Evolutionary conservation across 495 filamentous ascomycete species (phyloP).

Genomic region (Stereocaulon alpinum): DNA sequence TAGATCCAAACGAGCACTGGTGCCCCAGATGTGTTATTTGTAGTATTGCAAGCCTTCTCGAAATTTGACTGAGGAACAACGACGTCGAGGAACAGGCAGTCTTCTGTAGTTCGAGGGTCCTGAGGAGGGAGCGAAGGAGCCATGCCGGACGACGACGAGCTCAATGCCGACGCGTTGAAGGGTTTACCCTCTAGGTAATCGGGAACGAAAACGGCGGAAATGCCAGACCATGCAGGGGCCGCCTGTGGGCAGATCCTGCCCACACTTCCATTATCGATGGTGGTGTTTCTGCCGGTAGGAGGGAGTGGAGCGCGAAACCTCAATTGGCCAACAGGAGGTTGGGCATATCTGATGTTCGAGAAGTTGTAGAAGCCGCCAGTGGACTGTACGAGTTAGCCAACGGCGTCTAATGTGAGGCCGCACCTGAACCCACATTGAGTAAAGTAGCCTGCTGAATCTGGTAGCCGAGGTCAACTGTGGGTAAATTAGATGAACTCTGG

Average conservation of each 20-base stretch:
- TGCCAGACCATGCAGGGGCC: conserved; percentile 32
- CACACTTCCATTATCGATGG: conserved; percentile 35
- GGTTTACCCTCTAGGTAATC: conserved; percentile 24
- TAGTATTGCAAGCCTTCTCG: conserved; percentile 21
- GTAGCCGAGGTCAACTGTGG: conserved; percentile 43
- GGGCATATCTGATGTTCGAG: conserved; percentile 50
- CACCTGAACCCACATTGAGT: conserved; percentile 33
- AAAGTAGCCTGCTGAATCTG: conserved; percentile 37
- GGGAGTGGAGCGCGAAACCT: conserved; percentile 39
- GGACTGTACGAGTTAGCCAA: conserved; percentile 12
- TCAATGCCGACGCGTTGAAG: conserved; percentile 5
- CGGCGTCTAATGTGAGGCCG: neutral
- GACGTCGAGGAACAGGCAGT: conserved; percentile 49
- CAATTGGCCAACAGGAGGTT: conserved; percentile 42
- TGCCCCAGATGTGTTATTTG: conserved; percentile 23
- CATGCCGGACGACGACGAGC: conserved; percentile 19
- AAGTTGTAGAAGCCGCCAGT: conserved; percentile 43
- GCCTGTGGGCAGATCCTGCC: conserved; percentile 44
- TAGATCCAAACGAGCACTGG: conserved; percentile 53
- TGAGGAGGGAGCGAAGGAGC: conserved; percentile 23
- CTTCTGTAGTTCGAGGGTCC: conserved; percentile 43
- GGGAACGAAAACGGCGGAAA: conserved; percentile 27
- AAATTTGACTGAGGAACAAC: conserved; percentile 37
- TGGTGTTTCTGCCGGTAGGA: conserved; percentile 20
- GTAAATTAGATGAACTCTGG: conserved; percentile 21